Percentiles rank a stretch among this genome's conserved stretches.
phyloP scores from a whole-genome alignment of 163 green algal genomes.

The Scenedesmus sp. region DNA sequence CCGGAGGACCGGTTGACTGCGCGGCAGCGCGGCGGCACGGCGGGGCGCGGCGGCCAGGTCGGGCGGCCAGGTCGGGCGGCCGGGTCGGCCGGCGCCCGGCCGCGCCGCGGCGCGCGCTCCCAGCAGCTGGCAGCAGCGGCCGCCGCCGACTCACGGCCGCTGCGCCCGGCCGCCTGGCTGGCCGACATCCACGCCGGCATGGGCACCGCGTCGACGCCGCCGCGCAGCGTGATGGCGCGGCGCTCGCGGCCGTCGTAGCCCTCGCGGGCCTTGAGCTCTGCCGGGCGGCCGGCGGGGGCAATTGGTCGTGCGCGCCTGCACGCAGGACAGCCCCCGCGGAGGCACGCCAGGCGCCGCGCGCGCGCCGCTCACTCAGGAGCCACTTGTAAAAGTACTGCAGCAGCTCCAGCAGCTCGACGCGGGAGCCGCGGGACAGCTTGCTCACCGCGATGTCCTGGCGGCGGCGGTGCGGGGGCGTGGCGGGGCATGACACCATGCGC shows the following conservation, averaged over 20 bases:
- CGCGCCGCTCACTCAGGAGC: conserved; percentile 49
- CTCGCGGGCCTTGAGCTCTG: conserved; percentile 42
- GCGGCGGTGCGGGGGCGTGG: background rate
- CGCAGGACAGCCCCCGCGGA: too few relatives aligned
- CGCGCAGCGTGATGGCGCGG: conserved; percentile 40
- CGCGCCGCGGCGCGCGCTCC: too few relatives aligned
- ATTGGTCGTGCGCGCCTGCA: too few relatives aligned
- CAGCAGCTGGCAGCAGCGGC: background rate
- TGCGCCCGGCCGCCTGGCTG: conserved; percentile 17
- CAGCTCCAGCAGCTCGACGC: conserved; percentile 57
- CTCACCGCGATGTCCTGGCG: conserved; percentile 57
- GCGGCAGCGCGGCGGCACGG: background rate
- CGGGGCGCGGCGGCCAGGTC: too few relatives aligned
- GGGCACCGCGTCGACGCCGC: conserved; percentile 51
- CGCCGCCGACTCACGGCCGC: background rate
- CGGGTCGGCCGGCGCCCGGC: too few relatives aligned
- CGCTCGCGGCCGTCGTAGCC: conserved; percentile 47
- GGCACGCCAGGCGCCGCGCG: too few relatives aligned
- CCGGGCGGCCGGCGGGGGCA: too few relatives aligned
- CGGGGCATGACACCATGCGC: background rate
- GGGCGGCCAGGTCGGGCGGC: too few relatives aligned
- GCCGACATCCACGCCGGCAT: conserved; percentile 46
- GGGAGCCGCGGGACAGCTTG: conserved; percentile 48
- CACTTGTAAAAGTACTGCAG: conserved; percentile 65
- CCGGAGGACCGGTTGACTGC: conserved; percentile 37